Percentiles rank a stretch among this genome's conserved stretches.
phyloP scores from a whole-genome alignment of 75 land plant species.

The Isoetes taiwanensis region DNA sequence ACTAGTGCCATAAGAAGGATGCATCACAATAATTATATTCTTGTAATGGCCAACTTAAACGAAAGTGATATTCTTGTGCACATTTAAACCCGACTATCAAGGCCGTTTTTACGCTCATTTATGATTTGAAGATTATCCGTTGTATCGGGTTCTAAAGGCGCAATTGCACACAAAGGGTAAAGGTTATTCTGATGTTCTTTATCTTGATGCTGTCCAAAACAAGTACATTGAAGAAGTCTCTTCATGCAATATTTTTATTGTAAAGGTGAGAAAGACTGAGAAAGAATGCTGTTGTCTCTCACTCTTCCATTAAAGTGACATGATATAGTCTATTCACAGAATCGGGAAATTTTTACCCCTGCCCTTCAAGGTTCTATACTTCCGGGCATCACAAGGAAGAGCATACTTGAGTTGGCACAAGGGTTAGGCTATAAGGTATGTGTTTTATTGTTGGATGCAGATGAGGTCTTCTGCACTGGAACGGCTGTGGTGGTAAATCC shows the following conservation, averaged over 20 bases:
- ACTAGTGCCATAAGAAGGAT: no score
- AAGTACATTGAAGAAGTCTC: conserved; percentile 77
- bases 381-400: conserved; percentile 12
- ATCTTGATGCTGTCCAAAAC: conserved; percentile 63
- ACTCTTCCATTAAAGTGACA: background rate
- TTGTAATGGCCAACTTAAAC: no score
- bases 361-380: conserved; percentile 11
- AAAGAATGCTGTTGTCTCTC: background rate
- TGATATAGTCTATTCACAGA: background rate
- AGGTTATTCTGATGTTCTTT: conserved; percentile 75
- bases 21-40: no score
- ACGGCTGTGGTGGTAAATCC: conserved; percentile 50
- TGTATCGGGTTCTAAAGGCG: conserved; percentile 66
- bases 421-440: conserved; percentile 10
- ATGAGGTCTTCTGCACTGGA: conserved; percentile 55
- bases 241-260: conserved; percentile 72
- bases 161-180: conserved; percentile 49
- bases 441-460: conserved; percentile 30
- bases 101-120: no score
- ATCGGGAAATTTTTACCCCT: conserved; percentile 8
- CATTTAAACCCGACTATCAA: no score
- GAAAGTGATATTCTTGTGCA: no score
- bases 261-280: conserved; percentile 41
- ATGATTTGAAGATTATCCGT: no score
- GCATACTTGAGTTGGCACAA: conserved; percentile 9